Evolutionary conservation across 805 yeast genomes (phyloP), one percentile per base, ranked within the genome.

Genomic region (Myxozyma udenii): DNA sequence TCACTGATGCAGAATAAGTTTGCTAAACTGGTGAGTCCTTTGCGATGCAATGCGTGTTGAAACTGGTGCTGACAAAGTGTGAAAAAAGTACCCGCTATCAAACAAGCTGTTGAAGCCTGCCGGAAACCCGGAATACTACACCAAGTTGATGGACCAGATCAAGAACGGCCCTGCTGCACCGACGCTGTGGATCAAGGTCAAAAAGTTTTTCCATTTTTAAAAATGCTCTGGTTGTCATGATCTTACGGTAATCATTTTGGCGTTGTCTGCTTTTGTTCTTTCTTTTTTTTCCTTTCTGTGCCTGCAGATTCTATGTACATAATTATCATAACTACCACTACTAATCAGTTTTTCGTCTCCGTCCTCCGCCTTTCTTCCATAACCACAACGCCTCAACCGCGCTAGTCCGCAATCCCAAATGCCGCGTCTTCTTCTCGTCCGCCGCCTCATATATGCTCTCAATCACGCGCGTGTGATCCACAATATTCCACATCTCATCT

Each of bases 331-430:
- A n/a, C n/a, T n/a, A 9, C 9, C 14, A 14, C 33, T 9, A 7
- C 24, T 26, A 57, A 19, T 56, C 57, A 3, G 61, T 48, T 30
- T 54, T 59, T 18, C 57, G 41, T 23, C 33, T 28, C 18, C 61
- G 38, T 12, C 62, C 60, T 9, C 64, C 61, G 19, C 67, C 64
- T 32, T 65, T 60, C 60, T 77, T 83, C 93, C 95, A 87, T 47
- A 90, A 69, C 95, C 96, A 90, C 32, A 90, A 73, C 0, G 96
- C 95, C 60, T 90, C 97, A 26, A 85, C 75, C 0, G 96, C 95
- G 66, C 88, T 87, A 60, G 79, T 85, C 61, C 86, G 74, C 1
- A 89, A 89, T 32, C 90, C 84, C 26, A 90, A 53, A 66, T 85
- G 87, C 16, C 69, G 72, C 0, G 87, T 83, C 46, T 69, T 71